A percentile compares a stretch with the other conserved stretches of the same genome.
Evolutionary conservation across 805 yeast species (phyloP).

Genomic region (Suhomyces pyralidae): DNA sequence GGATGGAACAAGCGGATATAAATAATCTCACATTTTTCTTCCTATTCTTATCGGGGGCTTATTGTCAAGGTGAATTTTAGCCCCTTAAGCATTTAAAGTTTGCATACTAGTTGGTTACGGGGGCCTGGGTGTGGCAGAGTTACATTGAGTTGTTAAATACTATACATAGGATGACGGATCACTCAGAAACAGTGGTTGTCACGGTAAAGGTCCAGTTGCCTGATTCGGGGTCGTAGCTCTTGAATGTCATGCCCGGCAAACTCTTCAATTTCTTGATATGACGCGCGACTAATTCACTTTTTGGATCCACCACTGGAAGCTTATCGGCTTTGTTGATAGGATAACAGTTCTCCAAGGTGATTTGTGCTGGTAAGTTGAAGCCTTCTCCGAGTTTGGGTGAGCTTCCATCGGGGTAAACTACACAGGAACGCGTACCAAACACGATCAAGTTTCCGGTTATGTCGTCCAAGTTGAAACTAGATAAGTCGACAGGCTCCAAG

Average conservation of each 20-base stretch:
- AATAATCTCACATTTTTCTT: not conserved
- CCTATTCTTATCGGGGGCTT: not conserved
- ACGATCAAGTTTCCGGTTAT: slow-evolving; percentile 64
- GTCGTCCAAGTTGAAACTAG: slow-evolving; percentile 56
- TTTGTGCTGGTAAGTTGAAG: slow-evolving; percentile 69
- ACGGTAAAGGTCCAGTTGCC: slow-evolving; percentile 70
- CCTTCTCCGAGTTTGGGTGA: slow-evolving; percentile 76
- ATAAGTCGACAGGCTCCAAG: slow-evolving; percentile 77
- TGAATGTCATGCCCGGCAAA: slow-evolving; percentile 59
- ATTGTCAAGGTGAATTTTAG: not conserved
- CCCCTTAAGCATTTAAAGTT: not conserved
- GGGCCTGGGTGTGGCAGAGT: not conserved
- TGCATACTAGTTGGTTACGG: not conserved
- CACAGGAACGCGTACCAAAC: slow-evolving; percentile 58
- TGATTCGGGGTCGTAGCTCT: slow-evolving; percentile 70
- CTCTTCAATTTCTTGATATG: slow-evolving; percentile 68
- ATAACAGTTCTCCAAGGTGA: slow-evolving; percentile 75
- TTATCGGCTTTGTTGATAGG: slow-evolving; percentile 73
- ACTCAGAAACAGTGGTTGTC: slow-evolving; percentile 23
- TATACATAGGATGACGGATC: not conserved
- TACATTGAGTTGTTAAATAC: not conserved
- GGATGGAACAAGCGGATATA: not conserved
- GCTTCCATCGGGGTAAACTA: slow-evolving; percentile 68
- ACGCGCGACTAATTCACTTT: slow-evolving; percentile 63
- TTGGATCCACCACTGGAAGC: slow-evolving; percentile 72